These are phyloP conservation scores for Houttuynia cordata DNA, from an alignment of 164 flowering plant species.

Conservation along the genomic window DNA sequence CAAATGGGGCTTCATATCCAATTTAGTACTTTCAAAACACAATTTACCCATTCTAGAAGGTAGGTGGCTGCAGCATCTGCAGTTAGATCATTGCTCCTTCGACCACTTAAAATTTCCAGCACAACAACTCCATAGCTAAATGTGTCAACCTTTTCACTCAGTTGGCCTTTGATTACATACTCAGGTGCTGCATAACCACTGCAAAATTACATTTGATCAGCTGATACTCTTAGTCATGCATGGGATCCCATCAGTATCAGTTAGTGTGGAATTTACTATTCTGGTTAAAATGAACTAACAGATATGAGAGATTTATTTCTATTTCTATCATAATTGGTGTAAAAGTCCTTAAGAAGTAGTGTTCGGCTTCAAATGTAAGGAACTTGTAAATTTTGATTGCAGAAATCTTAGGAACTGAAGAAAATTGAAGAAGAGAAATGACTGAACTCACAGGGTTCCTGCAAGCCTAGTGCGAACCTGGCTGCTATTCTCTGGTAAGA, in stretches of 20 bases:
- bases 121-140: conserved; percentile 49
- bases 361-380: too few species aligned
- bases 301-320: too few species aligned
- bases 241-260: too few species aligned
- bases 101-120: conserved; percentile 46
- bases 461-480: conserved; percentile 55
- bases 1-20: conserved; percentile 1
- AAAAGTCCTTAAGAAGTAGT: too few species aligned
- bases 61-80: conserved; percentile 20
- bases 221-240: too few species aligned
- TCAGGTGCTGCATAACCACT: conserved; percentile 49
- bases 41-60: conserved; percentile 17
- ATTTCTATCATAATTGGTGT: too few species aligned
- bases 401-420: neutral
- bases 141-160: conserved; percentile 45
- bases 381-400: conserved; percentile 9
- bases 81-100: conserved; percentile 23
- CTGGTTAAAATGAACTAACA: too few species aligned
- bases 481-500: conserved; percentile 40
- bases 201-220: neutral
- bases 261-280: too few species aligned
- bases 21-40: conserved; percentile 5
- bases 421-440: neutral
- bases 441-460: conserved; percentile 35
- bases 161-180: conserved; percentile 46